Base-by-base conservation (phyloP, 345 rosid species). In the Cochlearia excelsa region DNA sequence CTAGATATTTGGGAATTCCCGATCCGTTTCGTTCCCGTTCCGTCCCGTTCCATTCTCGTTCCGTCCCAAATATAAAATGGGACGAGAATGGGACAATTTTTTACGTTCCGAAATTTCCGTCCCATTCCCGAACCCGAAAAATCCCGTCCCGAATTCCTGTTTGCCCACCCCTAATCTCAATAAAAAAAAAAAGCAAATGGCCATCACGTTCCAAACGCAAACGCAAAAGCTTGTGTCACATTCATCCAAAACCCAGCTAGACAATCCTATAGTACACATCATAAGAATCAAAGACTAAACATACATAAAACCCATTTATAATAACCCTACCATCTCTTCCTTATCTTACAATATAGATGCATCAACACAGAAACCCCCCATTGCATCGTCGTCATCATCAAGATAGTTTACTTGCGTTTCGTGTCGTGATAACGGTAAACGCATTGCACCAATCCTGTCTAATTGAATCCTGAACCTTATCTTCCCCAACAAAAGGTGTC, bases 401-500 rank as follows among this genome's bases (percentile, higher is more conserved):
- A 7, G 54, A 51, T 38, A 63, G 37, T 57, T 63, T 51, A 46
- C 65, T 70, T 38, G 74, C 50, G 55, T 58, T 67, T 31, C 28
- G 63, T 40, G 65, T 9, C 0, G 77, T 67, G 30, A 78, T n/a
- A 34, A 51, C 68, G 5, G 75, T 51, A 52, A 82, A 84, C 8
- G 79, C 77, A 49, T 59, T 61, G 61, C 60, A 66, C 97, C 97
- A 89, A 0, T 69, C 76, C 53, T 30, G 67, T 51, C 31, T 71
- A 2, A 57, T 65, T 8, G 78, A 56, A 56, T 77, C 83, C 2
- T 76, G 70, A 43, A 84, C 85, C 74, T 63, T 71, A 30, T 64
- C 47, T 1, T 68, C 77, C 28, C 68, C 78, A 39, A 74, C 16
- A 54, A 47, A 69, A 28, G 91, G 89, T 41, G 66, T 61, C 95